Evolutionary conservation across 495 filamentous ascomycete species (phyloP), one percentile per base, ranked within the genome.

Genomic region (Alectoria sarmentosa): DNA sequence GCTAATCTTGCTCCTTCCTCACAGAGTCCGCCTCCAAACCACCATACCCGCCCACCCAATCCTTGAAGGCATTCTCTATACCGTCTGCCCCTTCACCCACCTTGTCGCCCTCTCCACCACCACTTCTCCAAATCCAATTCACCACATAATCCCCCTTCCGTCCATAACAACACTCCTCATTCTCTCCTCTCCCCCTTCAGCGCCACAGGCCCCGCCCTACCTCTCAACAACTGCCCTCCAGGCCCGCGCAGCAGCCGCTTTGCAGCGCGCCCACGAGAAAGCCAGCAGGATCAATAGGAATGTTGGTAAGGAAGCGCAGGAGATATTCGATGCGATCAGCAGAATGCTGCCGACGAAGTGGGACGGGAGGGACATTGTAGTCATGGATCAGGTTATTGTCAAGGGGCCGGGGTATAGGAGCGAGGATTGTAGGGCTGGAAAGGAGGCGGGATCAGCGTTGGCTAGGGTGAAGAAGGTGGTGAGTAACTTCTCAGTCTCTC

Each of bases 231-330:
- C 79, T 65, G 78, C 81, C 14, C 73, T 88, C 66, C 77, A 77
- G 67, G 69, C 75, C 15, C 77, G 85, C 14, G 84, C 84, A 71
- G 78, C 79, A 26, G 80, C 76, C 57, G 80, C 81, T 14, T 70
- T 87, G 23, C 71, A 74, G 41, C 79, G 81, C 41, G 69, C 86
- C 49, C 79, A 82, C 46, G 83, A 86, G 60, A 72, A 74, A 21
- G 83, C 85, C 61, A 76, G 78, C 21, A 80, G 73, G 52, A 77
- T 79, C 57, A 86, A 86, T 14, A 85, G 83, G 69, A 84, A 83
- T 10, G 87, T 89, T 21, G 84, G 77, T 37, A 82, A 76, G 57
- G 87, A 88, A 66, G 86, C 80, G 28, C 87, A 90, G 72, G 87
- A 88, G 52, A 79, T 90, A 17, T 90, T 88, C 67, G 85, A 90